Evolutionary conservation across 2,329 filamentous ascomycete species (phyloP).

Genomic region (Aspergillus sp.): DNA sequence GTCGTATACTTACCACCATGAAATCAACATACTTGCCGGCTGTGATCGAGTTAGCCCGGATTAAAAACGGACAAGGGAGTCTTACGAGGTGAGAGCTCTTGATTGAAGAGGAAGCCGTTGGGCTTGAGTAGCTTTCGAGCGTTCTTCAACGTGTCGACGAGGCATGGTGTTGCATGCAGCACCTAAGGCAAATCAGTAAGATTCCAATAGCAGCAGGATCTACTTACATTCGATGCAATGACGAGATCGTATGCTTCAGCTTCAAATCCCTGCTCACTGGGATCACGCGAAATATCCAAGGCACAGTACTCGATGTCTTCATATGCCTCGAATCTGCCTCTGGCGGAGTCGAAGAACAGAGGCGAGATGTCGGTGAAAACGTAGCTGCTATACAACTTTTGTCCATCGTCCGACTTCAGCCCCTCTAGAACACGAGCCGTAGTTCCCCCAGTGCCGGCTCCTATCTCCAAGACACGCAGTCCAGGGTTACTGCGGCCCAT

Average conservation of each 20-base stretch:
- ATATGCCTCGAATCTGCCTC: conserved; percentile 2
- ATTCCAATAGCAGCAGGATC: not conserved
- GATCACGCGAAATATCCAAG: conserved; percentile 30
- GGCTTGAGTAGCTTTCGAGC: not conserved
- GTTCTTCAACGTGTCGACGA: not conserved
- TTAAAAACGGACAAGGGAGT: not conserved
- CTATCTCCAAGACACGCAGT: conserved; percentile 27
- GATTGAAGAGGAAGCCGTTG: not conserved
- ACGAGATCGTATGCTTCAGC: conserved; percentile 32
- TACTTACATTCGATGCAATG: conserved; percentile 31
- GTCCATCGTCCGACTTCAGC: not conserved
- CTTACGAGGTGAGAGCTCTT: not conserved
- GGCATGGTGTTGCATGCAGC: not conserved
- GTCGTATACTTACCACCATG: not conserved
- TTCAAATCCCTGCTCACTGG: conserved; percentile 30
- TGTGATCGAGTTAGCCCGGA: not conserved
- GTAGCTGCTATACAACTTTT: not conserved
- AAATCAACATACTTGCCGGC: not conserved
- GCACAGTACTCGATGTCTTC: not conserved
- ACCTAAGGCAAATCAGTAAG: not conserved
- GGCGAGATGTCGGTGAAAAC: not conserved
- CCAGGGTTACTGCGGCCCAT: conserved; percentile 25
- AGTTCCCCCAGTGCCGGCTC: conserved; percentile 27
- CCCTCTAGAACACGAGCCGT: not conserved
- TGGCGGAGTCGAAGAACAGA: not conserved